Percentiles rank a stretch among this genome's conserved stretches.
Conservation (phyloP, 768 basidiomycete genomes). For the Tulasnella sp. region DNA sequence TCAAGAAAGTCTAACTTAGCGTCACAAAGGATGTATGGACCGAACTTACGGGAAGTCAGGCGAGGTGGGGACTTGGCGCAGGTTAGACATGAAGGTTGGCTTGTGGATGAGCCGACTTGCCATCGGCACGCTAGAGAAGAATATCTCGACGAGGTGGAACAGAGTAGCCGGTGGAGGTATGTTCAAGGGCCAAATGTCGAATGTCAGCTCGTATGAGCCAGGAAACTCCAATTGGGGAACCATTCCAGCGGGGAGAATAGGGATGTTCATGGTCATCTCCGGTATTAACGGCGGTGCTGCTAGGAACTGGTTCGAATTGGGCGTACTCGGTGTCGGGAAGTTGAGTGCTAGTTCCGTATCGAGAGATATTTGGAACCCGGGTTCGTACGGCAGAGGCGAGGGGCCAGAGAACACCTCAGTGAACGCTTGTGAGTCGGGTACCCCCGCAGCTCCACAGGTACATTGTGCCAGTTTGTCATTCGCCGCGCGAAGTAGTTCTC, state of each 20-base stretch:
- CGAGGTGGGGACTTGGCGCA: constrained; percentile 5
- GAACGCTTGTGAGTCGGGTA: background rate
- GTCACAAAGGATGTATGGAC: background rate
- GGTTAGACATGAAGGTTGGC: constrained; percentile 5
- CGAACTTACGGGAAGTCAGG: constrained; percentile 3
- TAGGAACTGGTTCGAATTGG: background rate
- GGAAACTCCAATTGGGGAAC: no score
- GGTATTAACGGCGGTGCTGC: no score
- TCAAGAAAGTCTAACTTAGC: no score
- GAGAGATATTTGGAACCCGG: background rate
- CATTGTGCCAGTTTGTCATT: background rate
- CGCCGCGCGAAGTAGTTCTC: background rate
- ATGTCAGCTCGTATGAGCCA: background rate
- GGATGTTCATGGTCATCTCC: no score
- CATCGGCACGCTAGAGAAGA: constrained; percentile 10
- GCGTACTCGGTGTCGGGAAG: background rate
- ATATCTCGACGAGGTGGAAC: constrained; percentile 10
- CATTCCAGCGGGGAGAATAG: background rate
- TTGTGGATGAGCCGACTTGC: constrained; percentile 9
- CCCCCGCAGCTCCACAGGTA: background rate
- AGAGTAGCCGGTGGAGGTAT: constrained; percentile 6
- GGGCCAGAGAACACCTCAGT: background rate
- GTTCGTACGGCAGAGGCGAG: background rate
- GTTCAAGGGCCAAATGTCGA: background rate
- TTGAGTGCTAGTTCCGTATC: background rate